Conservation (phyloP, 306 rosid species). For the Sicyos edulis region DNA sequence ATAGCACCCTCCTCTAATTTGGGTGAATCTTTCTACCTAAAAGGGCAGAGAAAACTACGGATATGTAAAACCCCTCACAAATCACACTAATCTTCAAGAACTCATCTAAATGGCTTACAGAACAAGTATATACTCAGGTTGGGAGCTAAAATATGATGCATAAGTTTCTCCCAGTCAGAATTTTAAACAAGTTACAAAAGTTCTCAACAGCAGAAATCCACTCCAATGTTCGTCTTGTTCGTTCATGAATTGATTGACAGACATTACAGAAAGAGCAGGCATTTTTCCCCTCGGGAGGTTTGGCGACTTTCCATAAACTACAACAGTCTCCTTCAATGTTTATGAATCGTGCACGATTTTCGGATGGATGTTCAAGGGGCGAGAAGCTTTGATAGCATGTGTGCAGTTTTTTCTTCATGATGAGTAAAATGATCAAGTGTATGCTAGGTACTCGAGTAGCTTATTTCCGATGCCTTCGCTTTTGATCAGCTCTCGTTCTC, state of each 20-base stretch:
- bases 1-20: not conserved
- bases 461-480: slow-evolving; percentile 89
- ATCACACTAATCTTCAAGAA: not conserved
- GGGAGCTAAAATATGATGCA: slow-evolving; percentile 9
- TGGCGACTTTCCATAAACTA: not conserved
- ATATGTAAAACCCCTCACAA: not conserved
- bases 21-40: not conserved
- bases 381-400: not conserved
- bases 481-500: slow-evolving; percentile 86
- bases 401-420: not conserved
- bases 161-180: not conserved
- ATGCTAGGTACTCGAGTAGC: not conserved
- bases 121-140: slow-evolving; percentile 6
- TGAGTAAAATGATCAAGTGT: not conserved
- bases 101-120: slow-evolving; percentile 9
- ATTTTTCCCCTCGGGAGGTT: not conserved
- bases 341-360: not conserved
- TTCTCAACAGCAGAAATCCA: slow-evolving; percentile 7
- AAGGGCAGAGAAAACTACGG: not conserved
- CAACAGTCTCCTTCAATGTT: not conserved
- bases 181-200: not conserved
- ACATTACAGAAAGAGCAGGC: not conserved
- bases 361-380: not conserved
- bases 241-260: not conserved
- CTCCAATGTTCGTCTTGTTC: slow-evolving; percentile 1